Evolutionary conservation across 2,329 filamentous ascomycete genomes (phyloP).

Genomic region (Cadophora malorum): DNA sequence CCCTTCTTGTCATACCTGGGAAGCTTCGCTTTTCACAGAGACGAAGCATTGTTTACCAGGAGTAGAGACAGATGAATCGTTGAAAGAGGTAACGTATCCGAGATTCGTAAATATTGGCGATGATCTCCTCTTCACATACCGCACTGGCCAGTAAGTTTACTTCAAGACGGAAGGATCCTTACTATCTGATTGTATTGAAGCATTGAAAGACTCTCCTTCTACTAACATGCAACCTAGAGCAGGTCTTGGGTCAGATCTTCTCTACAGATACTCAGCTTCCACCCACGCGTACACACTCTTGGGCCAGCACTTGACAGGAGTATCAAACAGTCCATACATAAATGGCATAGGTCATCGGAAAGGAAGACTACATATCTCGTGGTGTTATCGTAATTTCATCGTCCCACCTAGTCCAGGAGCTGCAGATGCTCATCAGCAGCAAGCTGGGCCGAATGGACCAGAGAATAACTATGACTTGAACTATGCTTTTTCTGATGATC

Average conservation of each 20-base stretch:
- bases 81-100: conserved; percentile 40
- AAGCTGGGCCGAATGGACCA: conserved; percentile 40
- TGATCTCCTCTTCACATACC: conserved; percentile 39
- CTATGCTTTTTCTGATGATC: conserved; percentile 39
- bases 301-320: conserved; percentile 37
- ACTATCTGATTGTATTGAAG: no score
- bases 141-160: conserved; percentile 39
- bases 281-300: conserved; percentile 37
- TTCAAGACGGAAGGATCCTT: not conserved
- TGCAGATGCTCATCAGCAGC: conserved; percentile 39
- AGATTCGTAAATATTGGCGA: conserved; percentile 38
- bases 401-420: conserved; percentile 20
- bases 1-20: conserved; percentile 26
- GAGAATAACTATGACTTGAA: conserved; percentile 41
- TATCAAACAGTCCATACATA: conserved; percentile 40
- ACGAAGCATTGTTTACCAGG: conserved; percentile 36
- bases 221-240: conserved; percentile 29
- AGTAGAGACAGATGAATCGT: conserved; percentile 27
- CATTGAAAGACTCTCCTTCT: no score
- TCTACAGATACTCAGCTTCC: conserved; percentile 35
- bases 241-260: conserved; percentile 38
- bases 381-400: conserved; percentile 41
- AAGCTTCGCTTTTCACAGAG: conserved; percentile 32
- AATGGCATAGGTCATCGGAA: conserved; percentile 39
- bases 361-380: conserved; percentile 37